Conservation (phyloP, 805 yeast species). For the Hanseniaspora hatyaiensis region DNA sequence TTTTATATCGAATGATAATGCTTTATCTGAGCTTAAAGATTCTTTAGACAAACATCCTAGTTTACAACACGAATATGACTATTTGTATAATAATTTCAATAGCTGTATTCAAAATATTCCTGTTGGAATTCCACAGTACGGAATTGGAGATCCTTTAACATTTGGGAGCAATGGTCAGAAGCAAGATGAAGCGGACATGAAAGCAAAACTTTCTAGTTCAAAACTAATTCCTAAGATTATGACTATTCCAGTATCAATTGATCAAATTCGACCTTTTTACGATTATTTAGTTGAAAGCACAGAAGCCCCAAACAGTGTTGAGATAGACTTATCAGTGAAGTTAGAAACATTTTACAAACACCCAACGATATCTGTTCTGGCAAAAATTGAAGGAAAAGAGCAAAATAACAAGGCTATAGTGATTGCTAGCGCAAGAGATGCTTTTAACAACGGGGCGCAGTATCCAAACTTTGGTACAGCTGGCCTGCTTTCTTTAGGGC, state of each 20-base stretch:
- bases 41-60: not conserved
- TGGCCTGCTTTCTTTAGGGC: slow-evolving; percentile 56
- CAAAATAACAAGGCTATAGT: slow-evolving; percentile 61
- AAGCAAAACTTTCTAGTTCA: slow-evolving; percentile 35
- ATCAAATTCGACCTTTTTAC: slow-evolving; percentile 44
- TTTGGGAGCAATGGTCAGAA: too few species aligned
- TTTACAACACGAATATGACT: slow-evolving; percentile 7
- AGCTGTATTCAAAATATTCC: slow-evolving; percentile 32
- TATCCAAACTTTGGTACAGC: slow-evolving; percentile 67
- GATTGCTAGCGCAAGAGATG: slow-evolving; percentile 74
- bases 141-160: slow-evolving; percentile 70
- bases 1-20: slow-evolving; percentile 43
- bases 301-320: slow-evolving; percentile 16
- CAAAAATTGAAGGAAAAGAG: slow-evolving; percentile 68
- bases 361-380: slow-evolving; percentile 66
- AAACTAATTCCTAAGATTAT: slow-evolving; percentile 58
- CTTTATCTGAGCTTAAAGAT: not conserved
- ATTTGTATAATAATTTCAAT: slow-evolving; percentile 20
- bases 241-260: slow-evolving; percentile 63
- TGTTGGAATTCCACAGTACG: slow-evolving; percentile 46
- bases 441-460: slow-evolving; percentile 63
- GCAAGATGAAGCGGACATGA: slow-evolving; percentile 28
- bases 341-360: slow-evolving; percentile 45
- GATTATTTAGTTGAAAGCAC: slow-evolving; percentile 24
- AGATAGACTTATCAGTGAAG: slow-evolving; percentile 29